phyloP scores from a whole-genome alignment of 495 filamentous ascomycete genomes.

The Trichoderma erinaceum region DNA sequence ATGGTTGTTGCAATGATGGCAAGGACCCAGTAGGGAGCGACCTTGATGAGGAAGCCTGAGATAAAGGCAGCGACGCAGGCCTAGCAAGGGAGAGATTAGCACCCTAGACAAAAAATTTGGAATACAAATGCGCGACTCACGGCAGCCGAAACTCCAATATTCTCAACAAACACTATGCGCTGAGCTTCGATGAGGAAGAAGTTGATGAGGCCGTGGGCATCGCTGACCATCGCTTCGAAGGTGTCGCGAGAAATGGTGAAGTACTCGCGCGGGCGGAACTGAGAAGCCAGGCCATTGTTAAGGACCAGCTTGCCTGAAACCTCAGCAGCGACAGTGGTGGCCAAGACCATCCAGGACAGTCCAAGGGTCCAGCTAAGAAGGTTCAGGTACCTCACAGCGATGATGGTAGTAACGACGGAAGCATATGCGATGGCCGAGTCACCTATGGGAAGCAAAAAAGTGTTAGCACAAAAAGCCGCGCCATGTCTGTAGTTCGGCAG shows the following conservation, averaged over 20 bases:
- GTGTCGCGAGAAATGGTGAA: constrained; percentile 85
- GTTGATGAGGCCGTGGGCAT: constrained; percentile 87
- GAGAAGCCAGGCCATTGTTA: constrained; percentile 72
- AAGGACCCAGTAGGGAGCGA: constrained; percentile 90
- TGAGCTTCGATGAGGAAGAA: constrained; percentile 97
- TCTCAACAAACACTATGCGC: constrained; percentile 91
- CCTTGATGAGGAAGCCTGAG: constrained; percentile 89
- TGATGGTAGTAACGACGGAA: constrained; percentile 69
- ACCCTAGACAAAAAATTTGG: constrained; percentile 19
- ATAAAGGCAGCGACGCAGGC: constrained; percentile 72
- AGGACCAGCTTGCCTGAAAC: constrained; percentile 67
- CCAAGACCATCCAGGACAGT: constrained; percentile 58
- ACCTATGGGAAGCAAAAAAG: constrained; percentile 32
- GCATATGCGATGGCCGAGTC: constrained; percentile 83
- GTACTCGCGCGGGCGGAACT: constrained; percentile 85
- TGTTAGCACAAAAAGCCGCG: constrained; percentile 44
- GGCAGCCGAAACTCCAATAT: constrained; percentile 68
- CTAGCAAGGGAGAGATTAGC: constrained; percentile 32
- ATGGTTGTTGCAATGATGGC: constrained; percentile 67
- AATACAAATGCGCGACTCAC: constrained; percentile 51
- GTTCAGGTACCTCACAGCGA: constrained; percentile 84
- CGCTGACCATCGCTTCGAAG: constrained; percentile 70
- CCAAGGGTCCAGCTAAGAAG: constrained; percentile 85
- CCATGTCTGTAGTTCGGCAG: neutral
- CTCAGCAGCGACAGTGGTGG: constrained; percentile 70